phyloP scores from a whole-genome alignment of 768 basidiomycete genomes.

The Pulveroboletus sp. region DNA sequence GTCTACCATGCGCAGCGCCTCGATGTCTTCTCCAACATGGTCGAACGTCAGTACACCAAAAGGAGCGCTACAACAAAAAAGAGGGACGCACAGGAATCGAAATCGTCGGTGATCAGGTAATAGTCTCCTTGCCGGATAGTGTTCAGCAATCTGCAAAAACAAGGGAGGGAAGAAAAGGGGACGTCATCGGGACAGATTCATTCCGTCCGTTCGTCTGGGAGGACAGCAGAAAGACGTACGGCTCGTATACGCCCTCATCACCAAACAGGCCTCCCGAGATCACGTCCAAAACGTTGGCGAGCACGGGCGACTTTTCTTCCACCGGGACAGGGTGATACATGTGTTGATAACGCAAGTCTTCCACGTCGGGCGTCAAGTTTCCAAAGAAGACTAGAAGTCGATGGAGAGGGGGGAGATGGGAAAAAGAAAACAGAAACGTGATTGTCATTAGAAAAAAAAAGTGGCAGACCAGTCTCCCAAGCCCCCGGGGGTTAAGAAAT shows the following conservation, averaged over 20 bases:
- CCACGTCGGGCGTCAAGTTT: slow-evolving; percentile 81
- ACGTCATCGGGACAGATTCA: background rate
- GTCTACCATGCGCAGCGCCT: slow-evolving; percentile 83
- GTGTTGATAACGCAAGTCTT: slow-evolving; percentile 83
- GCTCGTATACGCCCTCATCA: slow-evolving; percentile 75
- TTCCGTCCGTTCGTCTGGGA: no score
- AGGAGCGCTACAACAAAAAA: background rate
- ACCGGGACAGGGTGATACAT: slow-evolving; percentile 76
- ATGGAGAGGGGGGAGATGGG: no score
- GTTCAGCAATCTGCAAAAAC: slow-evolving; percentile 54
- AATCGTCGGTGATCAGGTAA: slow-evolving; percentile 87
- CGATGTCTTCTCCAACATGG: slow-evolving; percentile 51
- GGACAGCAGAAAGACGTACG: slow-evolving; percentile 44
- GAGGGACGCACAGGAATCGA: slow-evolving; percentile 71
- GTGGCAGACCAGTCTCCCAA: no score
- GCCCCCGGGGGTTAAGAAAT: no score
- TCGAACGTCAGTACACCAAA: background rate
- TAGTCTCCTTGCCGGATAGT: slow-evolving; percentile 74
- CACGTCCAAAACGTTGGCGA: slow-evolving; percentile 73
- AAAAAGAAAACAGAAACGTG: no score
- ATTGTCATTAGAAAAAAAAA: no score
- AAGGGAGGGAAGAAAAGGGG: background rate
- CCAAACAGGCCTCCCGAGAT: slow-evolving; percentile 80
- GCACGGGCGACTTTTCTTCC: slow-evolving; percentile 76
- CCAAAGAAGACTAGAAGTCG: slow-evolving; percentile 75